Percentiles rank a stretch among this genome's conserved stretches.
Conservation (phyloP, 306 rosid species). For the Sicyos baderoa region DNA sequence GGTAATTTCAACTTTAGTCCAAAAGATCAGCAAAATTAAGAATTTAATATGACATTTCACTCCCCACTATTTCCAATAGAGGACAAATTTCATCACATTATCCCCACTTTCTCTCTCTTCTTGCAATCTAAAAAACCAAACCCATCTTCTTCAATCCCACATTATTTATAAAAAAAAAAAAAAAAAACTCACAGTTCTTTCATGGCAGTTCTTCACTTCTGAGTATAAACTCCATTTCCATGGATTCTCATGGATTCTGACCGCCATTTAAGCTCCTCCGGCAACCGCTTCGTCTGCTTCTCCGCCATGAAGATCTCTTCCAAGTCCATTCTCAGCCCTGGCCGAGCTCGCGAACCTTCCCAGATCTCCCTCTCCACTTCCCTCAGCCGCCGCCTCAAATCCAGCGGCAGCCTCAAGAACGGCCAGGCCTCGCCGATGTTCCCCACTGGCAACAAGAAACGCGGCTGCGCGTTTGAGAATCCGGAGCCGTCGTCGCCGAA, state of each 20-base stretch:
- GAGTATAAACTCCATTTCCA: background rate
- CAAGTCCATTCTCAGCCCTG: conserved; percentile 70
- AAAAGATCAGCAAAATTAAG: background rate
- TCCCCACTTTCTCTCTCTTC: background rate
- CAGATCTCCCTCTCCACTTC: conserved; percentile 80
- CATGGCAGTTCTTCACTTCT: background rate
- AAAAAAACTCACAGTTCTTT: background rate
- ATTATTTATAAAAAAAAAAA: background rate
- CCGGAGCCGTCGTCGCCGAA: conserved; percentile 96
- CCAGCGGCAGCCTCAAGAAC: conserved; percentile 70
- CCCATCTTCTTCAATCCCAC: conserved; percentile 11
- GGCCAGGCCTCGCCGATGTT: conserved; percentile 94
- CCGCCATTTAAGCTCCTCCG: conserved; percentile 39
- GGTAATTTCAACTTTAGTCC: background rate
- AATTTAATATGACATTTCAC: background rate
- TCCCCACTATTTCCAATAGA: background rate
- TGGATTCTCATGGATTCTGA: conserved; percentile 39
- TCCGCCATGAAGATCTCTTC: conserved; percentile 79
- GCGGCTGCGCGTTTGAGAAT: conserved; percentile 60
- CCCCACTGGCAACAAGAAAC: conserved; percentile 57
- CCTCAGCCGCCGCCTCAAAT: conserved; percentile 58
- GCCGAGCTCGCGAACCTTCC: conserved; percentile 54
- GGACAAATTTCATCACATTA: background rate
- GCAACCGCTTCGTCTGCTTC: conserved; percentile 65
- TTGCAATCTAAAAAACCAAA: background rate